Conservation (phyloP, 305 asterid species). For the Coffea humblotiana region DNA sequence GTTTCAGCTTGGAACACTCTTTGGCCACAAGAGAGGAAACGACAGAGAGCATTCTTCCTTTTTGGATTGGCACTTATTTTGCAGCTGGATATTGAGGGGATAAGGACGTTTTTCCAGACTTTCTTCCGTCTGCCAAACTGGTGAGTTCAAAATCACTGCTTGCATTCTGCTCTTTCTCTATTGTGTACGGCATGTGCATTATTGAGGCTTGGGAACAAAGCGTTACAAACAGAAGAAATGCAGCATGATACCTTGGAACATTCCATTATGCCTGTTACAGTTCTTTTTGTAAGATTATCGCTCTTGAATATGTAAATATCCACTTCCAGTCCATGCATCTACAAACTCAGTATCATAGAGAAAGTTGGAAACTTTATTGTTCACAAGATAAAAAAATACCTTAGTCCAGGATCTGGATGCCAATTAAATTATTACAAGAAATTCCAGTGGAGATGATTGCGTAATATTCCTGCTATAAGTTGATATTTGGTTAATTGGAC, state of each 20-base stretch:
- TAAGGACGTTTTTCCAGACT: constrained; percentile 76
- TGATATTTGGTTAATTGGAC: neutral
- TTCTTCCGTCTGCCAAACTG: constrained; percentile 88
- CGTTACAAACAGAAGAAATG: neutral
- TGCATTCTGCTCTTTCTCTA: neutral
- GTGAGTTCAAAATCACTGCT: constrained; percentile 33
- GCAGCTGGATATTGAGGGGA: constrained; percentile 85
- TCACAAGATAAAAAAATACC: neutral
- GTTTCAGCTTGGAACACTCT: constrained; percentile 91
- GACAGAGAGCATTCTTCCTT: constrained; percentile 91
- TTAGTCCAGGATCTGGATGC: neutral
- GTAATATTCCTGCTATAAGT: neutral
- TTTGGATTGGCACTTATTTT: constrained; percentile 93
- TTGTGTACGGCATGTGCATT: too few relatives aligned
- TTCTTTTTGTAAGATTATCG: neutral
- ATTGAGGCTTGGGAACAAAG: neutral
- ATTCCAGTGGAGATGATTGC: neutral
- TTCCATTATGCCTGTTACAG: neutral
- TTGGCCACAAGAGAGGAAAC: constrained; percentile 93
- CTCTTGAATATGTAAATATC: neutral
- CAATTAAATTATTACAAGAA: neutral
- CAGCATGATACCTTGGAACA: neutral
- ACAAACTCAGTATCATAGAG: neutral
- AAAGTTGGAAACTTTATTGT: neutral
- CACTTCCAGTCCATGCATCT: neutral